Evolutionary conservation across 2,329 filamentous ascomycete genomes (phyloP).

Genomic region (Aspergillus carbonarius): DNA sequence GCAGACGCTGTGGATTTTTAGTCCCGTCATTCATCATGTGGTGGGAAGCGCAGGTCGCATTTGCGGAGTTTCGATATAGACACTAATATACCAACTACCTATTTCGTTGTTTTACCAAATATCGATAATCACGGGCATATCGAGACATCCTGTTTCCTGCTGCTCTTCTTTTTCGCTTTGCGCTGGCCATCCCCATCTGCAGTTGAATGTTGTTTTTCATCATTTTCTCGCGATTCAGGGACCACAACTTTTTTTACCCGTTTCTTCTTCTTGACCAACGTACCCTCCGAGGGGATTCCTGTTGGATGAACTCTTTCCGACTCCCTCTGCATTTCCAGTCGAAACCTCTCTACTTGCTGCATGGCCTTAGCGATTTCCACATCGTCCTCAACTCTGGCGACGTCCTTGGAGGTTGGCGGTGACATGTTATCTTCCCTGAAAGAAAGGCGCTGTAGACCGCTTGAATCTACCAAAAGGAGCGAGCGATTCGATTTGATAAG

Average conservation of each 20-base stretch:
- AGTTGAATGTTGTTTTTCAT: not conserved
- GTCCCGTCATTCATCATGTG: not conserved
- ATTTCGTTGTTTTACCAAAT: not conserved
- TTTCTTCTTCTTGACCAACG: slow-evolving; percentile 60
- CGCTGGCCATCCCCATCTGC: not conserved
- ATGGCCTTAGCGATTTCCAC: slow-evolving; percentile 86
- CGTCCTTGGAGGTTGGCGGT: slow-evolving; percentile 38
- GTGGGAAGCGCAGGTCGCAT: not conserved
- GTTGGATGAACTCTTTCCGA: slow-evolving; percentile 52
- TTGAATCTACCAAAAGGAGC: slow-evolving; percentile 83
- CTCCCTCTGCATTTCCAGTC: slow-evolving; percentile 73
- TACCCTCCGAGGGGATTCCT: slow-evolving; percentile 47
- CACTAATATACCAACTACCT: not conserved
- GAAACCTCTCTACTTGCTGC: slow-evolving; percentile 79
- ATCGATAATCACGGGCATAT: not conserved
- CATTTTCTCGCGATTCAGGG: not conserved
- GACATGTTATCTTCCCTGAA: slow-evolving; percentile 54
- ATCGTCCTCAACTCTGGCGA: slow-evolving; percentile 73
- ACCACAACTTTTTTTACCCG: slow-evolving; percentile 30
- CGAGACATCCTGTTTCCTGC: not conserved
- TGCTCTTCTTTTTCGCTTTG: not conserved
- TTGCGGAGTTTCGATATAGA: not conserved
- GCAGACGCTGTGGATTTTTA: not conserved
- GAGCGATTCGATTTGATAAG: slow-evolving; percentile 55
- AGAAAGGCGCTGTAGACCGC: slow-evolving; percentile 70